A percentile compares a stretch with the other conserved stretches of the same genome.
Conservation (phyloP, 805 yeast genomes). For the Cyberlindnera saturnus region DNA sequence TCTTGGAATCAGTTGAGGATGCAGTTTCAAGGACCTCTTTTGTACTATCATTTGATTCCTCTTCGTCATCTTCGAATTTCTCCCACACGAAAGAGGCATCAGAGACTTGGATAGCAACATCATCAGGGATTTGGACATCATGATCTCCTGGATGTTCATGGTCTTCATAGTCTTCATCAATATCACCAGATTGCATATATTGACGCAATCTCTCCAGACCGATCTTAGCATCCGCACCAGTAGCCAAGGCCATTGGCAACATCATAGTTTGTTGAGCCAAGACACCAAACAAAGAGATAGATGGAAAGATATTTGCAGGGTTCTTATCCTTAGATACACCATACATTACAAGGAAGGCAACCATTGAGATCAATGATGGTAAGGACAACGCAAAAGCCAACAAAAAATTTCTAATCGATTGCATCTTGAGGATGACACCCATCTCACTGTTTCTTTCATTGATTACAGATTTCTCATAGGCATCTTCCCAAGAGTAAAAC, state of each 20-base stretch:
- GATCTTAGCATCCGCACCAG: slow-evolving; percentile 61
- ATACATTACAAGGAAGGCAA: slow-evolving; percentile 38
- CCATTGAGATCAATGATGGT: slow-evolving; percentile 52
- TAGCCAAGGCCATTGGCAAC: slow-evolving; percentile 64
- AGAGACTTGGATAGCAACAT: slow-evolving; percentile 41
- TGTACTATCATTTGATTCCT: slow-evolving; percentile 17
- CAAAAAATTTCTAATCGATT: slow-evolving; percentile 47
- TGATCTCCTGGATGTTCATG: slow-evolving; percentile 29
- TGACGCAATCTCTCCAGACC: slow-evolving; percentile 55
- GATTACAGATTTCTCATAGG: slow-evolving; percentile 51
- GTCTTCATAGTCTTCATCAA: slow-evolving; percentile 37
- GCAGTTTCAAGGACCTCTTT: slow-evolving; percentile 11
- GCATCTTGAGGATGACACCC: slow-evolving; percentile 48
- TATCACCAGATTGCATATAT: slow-evolving; percentile 42
- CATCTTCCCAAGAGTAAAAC: slow-evolving; percentile 82
- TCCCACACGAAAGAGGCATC: slow-evolving; percentile 70
- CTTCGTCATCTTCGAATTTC: slow-evolving; percentile 34
- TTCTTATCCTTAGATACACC: slow-evolving; percentile 31
- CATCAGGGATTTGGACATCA: slow-evolving; percentile 17
- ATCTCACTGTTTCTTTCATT: slow-evolving; percentile 54
- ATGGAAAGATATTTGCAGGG: slow-evolving; percentile 65
- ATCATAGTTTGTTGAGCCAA: slow-evolving; percentile 58
- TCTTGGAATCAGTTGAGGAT: slow-evolving; percentile 2
- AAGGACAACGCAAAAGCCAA: slow-evolving; percentile 45
- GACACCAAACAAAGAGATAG: slow-evolving; percentile 60